Conservation (phyloP, 805 yeast genomes). For the Wickerhamiella spandovensis region DNA sequence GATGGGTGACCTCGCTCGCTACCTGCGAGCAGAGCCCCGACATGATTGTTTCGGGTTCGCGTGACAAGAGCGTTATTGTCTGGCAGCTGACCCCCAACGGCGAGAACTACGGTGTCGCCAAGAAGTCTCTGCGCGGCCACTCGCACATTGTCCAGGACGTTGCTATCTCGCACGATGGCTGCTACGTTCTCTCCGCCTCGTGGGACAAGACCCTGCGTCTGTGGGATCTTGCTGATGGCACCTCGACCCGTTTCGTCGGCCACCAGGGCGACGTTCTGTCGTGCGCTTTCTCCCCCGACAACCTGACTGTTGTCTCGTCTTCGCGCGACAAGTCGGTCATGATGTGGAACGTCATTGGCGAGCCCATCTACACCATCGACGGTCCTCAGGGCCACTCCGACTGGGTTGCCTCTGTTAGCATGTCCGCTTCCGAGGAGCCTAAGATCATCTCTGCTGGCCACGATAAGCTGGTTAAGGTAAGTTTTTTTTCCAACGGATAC, state of each 20-base stretch:
- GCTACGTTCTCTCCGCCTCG: constrained; percentile 95
- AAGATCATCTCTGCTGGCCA: constrained; percentile 91
- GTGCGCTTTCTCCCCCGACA: constrained; percentile 89
- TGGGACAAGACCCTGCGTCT: constrained; percentile 99
- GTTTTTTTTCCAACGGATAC: constrained; percentile 28
- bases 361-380: constrained; percentile 79
- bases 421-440: constrained; percentile 66
- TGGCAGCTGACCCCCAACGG: constrained; percentile 97
- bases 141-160: constrained; percentile 98
- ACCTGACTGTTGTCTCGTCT: constrained; percentile 96
- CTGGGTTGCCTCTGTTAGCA: constrained; percentile 98
- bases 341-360: constrained; percentile 99
- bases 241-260: constrained; percentile 91
- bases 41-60: constrained; percentile 92
- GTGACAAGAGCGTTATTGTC: constrained; percentile 96
- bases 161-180: constrained; percentile 95
- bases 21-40: constrained; percentile 98
- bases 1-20: constrained; percentile 97
- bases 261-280: constrained; percentile 97
- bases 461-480: constrained; percentile 98
- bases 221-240: constrained; percentile 94
- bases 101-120: constrained; percentile 94
- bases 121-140: constrained; percentile 95
- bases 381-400: constrained; percentile 73
- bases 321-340: constrained; percentile 98